Conservation (phyloP, 2,329 filamentous ascomycete genomes). For the Rachicladosporium sp. region DNA sequence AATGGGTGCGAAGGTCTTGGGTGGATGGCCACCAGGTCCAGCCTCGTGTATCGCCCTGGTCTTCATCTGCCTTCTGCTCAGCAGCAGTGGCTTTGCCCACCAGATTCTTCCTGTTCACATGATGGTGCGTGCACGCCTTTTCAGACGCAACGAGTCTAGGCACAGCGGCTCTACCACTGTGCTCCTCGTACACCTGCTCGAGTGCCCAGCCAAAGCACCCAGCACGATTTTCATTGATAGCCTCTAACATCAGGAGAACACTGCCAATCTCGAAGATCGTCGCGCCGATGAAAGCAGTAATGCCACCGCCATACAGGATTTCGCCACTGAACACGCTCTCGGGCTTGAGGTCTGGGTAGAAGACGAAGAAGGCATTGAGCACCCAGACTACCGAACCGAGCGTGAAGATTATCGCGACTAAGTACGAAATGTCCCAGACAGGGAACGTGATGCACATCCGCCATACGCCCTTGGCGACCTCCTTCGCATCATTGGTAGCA, state of each 20-base stretch:
- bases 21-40: conserved; percentile 52
- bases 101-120: neutral
- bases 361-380: conserved; percentile 51
- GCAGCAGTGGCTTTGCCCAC: neutral
- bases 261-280: conserved; percentile 54
- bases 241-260: conserved; percentile 50
- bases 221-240: conserved; percentile 49
- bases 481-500: conserved; percentile 21
- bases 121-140: neutral
- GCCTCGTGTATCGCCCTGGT: conserved; percentile 7
- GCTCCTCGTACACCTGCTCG: conserved; percentile 31
- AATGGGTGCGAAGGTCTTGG: conserved; percentile 46
- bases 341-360: conserved; percentile 45
- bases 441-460: conserved; percentile 41
- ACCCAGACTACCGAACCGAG: conserved; percentile 35
- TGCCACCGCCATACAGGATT: conserved; percentile 42
- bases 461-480: conserved; percentile 27
- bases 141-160: conserved; percentile 1
- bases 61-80: neutral
- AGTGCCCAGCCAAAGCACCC: conserved; percentile 58
- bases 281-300: conserved; percentile 54
- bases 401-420: conserved; percentile 43
- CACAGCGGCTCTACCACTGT: neutral
- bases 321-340: conserved; percentile 44
- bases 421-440: conserved; percentile 45